Evolutionary conservation across 192 early-diverging fungal species (phyloP).

Genomic region (Hyaloraphidium curvatum): DNA sequence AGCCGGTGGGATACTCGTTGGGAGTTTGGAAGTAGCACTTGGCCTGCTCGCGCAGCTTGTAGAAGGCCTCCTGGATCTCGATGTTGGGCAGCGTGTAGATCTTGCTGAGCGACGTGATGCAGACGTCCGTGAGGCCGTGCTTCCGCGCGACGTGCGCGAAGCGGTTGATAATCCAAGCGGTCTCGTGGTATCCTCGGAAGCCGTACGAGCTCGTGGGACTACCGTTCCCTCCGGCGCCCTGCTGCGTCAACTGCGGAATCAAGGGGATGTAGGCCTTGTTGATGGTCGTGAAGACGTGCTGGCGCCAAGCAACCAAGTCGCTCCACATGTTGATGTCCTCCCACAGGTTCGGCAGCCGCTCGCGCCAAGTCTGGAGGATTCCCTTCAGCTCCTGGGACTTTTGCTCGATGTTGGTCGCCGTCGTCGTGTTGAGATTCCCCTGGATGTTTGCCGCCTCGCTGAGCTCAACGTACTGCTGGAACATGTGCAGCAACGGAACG

Average conservation of each 20-base stretch:
- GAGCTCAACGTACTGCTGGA: constrained; percentile 94
- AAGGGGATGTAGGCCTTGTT: constrained; percentile 88
- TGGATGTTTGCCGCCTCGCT: constrained; percentile 82
- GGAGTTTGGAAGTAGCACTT: constrained; percentile 91
- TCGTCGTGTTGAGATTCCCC: constrained; percentile 55
- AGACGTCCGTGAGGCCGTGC: constrained; percentile 88
- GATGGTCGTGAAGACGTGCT: constrained; percentile 90
- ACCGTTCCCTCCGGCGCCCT: constrained; percentile 10
- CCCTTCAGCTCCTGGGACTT: constrained; percentile 79
- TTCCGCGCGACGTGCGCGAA: constrained; percentile 93
- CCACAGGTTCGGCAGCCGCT: constrained; percentile 87
- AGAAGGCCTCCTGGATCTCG: constrained; percentile 96
- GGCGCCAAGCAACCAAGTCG: constrained; percentile 91
- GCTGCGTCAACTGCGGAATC: constrained; percentile 17
- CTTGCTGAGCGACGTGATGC: constrained; percentile 73
- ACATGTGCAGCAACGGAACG: constrained; percentile 66
- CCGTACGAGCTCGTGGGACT: constrained; percentile 69
- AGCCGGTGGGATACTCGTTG: constrained; percentile 66
- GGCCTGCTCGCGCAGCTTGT: constrained; percentile 91
- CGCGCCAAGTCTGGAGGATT: constrained; percentile 84
- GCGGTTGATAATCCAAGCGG: constrained; percentile 99
- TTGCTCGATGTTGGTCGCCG: constrained; percentile 59
- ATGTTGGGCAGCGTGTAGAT: constrained; percentile 99
- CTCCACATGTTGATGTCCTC: constrained; percentile 98
- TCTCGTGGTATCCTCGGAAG: constrained; percentile 97